Evolutionary conservation across 768 basidiomycete genomes (phyloP).

Genomic region (Pluteus cervinus): DNA sequence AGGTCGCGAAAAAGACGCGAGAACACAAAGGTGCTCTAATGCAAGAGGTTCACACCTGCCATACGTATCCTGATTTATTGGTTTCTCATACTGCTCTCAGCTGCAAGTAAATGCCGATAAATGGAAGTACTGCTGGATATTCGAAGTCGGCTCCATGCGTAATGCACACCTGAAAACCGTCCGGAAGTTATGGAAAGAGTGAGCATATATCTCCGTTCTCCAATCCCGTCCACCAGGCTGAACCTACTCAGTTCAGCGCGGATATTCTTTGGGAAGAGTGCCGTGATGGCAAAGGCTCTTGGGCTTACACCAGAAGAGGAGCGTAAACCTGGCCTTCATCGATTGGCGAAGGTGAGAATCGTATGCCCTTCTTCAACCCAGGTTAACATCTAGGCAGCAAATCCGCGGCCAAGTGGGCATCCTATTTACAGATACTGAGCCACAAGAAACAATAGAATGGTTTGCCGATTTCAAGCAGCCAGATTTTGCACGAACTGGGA

Average conservation of each 20-base stretch:
- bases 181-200: slow-evolving; percentile 91
- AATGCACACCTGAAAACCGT: slow-evolving; percentile 94
- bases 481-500: slow-evolving; percentile 90
- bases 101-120: slow-evolving; percentile 80
- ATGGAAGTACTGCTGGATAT: slow-evolving; percentile 94
- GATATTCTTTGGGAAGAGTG: slow-evolving; percentile 81
- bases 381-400: slow-evolving; percentile 44
- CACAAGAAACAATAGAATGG: slow-evolving; percentile 92
- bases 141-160: slow-evolving; percentile 93
- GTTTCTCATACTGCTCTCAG: slow-evolving; percentile 28
- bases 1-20: slow-evolving; percentile 89
- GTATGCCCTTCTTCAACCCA: neutral
- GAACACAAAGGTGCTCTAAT: slow-evolving; percentile 86
- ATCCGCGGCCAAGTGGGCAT: slow-evolving; percentile 94
- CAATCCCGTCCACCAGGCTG: slow-evolving; percentile 4
- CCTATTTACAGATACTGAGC: slow-evolving; percentile 85
- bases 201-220: slow-evolving; percentile 18
- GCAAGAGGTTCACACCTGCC: slow-evolving; percentile 50
- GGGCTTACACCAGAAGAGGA: slow-evolving; percentile 86
- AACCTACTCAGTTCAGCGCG: slow-evolving; percentile 61
- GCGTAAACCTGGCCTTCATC: slow-evolving; percentile 68
- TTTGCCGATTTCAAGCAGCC: slow-evolving; percentile 85
- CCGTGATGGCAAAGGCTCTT: slow-evolving; percentile 94
- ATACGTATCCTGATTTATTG: neutral
- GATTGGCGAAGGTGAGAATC: slow-evolving; percentile 65